Evolutionary conservation across 495 filamentous ascomycete species (phyloP).

Genomic region (Parathielavia appendiculata): DNA sequence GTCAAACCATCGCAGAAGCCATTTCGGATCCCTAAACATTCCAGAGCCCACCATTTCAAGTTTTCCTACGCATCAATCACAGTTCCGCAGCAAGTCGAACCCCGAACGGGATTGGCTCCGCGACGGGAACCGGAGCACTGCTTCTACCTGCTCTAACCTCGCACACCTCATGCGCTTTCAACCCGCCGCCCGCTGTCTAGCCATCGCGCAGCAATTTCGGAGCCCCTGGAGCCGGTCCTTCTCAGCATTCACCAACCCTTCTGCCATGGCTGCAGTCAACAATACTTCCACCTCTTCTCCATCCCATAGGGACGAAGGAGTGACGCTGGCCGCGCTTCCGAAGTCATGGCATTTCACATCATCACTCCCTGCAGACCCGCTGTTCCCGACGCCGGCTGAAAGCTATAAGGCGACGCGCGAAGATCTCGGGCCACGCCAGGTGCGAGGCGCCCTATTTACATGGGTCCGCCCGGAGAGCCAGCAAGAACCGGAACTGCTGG

Average conservation of each 20-base stretch:
- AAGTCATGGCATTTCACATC: constrained; percentile 84
- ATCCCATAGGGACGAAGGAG: constrained; percentile 11
- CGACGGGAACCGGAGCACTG: not conserved
- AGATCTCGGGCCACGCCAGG: constrained; percentile 72
- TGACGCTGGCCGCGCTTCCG: constrained; percentile 63
- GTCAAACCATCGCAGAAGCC: too few species aligned
- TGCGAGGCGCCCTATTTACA: constrained; percentile 81
- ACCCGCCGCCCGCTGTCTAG: constrained; percentile 30
- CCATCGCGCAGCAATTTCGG: constrained; percentile 27
- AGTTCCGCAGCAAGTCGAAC: constrained; percentile 15
- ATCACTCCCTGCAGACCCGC: constrained; percentile 68
- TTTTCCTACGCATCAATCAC: not conserved
- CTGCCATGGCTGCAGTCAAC: constrained; percentile 23
- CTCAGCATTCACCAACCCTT: constrained; percentile 10
- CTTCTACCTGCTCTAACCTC: not conserved
- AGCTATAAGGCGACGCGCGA: constrained; percentile 76
- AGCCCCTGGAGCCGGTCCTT: constrained; percentile 15
- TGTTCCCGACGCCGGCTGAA: constrained; percentile 70
- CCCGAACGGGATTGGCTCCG: constrained; percentile 12
- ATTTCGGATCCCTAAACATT: too few species aligned
- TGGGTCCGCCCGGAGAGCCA: constrained; percentile 75
- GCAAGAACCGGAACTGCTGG: constrained; percentile 70
- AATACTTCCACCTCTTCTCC: constrained; percentile 14
- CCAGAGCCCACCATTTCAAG: not conserved
- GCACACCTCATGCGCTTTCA: constrained; percentile 28